These are phyloP conservation scores for Sordaria brevicollis DNA, from an alignment of 495 filamentous ascomycete species.

Conservation along the genomic window DNA sequence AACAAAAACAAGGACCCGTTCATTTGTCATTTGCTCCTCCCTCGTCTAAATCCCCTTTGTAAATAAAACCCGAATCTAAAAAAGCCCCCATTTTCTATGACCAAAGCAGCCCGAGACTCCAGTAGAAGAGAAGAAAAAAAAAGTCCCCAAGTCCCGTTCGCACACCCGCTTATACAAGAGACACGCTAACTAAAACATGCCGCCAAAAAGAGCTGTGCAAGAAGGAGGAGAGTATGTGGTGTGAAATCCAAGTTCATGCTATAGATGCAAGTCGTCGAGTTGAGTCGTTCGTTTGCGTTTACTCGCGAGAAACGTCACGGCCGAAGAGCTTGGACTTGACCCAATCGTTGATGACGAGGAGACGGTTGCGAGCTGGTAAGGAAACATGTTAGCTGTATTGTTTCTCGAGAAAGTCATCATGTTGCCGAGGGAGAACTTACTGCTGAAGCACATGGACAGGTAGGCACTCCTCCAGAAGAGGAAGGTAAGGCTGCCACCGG, in stretches of 20 bases:
- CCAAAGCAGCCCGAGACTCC: conserved; percentile 10
- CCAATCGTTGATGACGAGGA: conserved; percentile 91
- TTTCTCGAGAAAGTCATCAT: neutral
- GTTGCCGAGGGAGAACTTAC: conserved; percentile 42
- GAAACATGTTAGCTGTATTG: conserved; percentile 8
- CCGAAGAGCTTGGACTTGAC: conserved; percentile 91
- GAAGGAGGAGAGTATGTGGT: neutral
- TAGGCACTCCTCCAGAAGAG: conserved; percentile 98
- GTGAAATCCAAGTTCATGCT: neutral
- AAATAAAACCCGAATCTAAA: neutral
- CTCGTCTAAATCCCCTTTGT: neutral
- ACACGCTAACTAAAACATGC: conserved; percentile 1
- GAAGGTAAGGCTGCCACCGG: conserved; percentile 70
- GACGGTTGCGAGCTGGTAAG: conserved; percentile 67
- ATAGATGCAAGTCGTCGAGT: neutral
- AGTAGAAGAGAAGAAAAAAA: conserved; percentile 1
- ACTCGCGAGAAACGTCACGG: conserved; percentile 91
- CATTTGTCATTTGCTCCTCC: neutral
- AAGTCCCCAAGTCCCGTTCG: neutral
- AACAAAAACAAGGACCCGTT: neutral
- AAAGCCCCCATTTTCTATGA: neutral
- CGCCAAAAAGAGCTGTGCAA: neutral
- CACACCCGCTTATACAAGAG: neutral
- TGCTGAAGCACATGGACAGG: conserved; percentile 99
- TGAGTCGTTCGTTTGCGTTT: no score